A percentile compares a stretch with the other conserved stretches of the same genome.
Evolutionary conservation across 129 eudicot species (phyloP).

Genomic region (Chrysanthemum lavandulifolium): DNA sequence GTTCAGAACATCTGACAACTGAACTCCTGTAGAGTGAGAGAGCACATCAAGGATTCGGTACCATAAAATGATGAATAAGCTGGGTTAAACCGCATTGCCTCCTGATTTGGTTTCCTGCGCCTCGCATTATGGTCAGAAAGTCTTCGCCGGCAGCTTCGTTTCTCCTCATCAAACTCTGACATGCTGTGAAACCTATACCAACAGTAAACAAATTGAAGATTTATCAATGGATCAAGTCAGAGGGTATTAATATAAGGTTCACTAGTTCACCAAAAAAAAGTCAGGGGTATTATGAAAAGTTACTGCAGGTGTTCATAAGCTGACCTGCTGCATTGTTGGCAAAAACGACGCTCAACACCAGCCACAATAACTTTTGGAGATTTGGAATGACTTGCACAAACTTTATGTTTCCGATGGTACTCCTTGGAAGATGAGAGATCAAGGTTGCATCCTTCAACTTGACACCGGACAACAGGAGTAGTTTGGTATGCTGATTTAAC

Average conservation of each 20-base stretch:
- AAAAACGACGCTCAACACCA: slow-evolving; percentile 61
- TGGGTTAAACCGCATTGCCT: slow-evolving; percentile 48
- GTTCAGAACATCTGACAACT: slow-evolving; percentile 30
- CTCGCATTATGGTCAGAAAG: slow-evolving; percentile 92
- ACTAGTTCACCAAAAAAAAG: no score
- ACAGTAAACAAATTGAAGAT: not conserved
- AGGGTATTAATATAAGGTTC: no score
- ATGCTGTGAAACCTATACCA: slow-evolving; percentile 64
- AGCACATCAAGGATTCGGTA: slow-evolving; percentile 27
- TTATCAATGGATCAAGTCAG: no score
- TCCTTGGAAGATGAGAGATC: slow-evolving; percentile 53
- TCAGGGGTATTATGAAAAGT: no score
- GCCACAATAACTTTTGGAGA: slow-evolving; percentile 53
- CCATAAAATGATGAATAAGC: slow-evolving; percentile 58
- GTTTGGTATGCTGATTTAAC: slow-evolving; percentile 44
- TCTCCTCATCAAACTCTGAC: slow-evolving; percentile 77
- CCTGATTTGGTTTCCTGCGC: slow-evolving; percentile 77
- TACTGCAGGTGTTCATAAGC: not conserved
- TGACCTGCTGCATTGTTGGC: slow-evolving; percentile 73
- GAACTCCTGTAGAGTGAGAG: slow-evolving; percentile 36
- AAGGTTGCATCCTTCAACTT: slow-evolving; percentile 63
- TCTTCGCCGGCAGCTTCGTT: slow-evolving; percentile 79
- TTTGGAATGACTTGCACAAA: slow-evolving; percentile 55
- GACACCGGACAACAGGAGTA: slow-evolving; percentile 43
- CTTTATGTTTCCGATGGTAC: slow-evolving; percentile 56